A percentile compares a stretch with the other conserved stretches of the same genome.
Conservation (phyloP, 148 eudicot species). For the Linanthus parryae region DNA sequence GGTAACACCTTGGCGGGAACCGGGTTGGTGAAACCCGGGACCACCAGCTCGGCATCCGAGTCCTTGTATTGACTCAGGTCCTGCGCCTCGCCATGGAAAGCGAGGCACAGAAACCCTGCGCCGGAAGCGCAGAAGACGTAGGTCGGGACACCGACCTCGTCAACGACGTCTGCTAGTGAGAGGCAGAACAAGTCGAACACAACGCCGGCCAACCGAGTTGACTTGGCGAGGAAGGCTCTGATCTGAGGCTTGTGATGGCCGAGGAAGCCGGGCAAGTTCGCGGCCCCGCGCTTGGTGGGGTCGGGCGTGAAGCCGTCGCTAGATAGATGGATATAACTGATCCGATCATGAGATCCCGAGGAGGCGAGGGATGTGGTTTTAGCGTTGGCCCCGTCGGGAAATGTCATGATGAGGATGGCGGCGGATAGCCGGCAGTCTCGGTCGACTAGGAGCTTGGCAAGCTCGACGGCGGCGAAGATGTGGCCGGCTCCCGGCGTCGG, state of each 20-base stretch:
- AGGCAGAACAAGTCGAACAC: constrained; percentile 3
- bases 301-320: not conserved
- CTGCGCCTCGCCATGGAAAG: constrained; percentile 10
- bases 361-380: not conserved
- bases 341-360: not conserved
- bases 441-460: not conserved
- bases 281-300: constrained; percentile 5
- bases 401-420: not conserved
- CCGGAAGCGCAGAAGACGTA: constrained; percentile 22
- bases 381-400: not conserved
- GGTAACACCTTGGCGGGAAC: constrained; percentile 15
- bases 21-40: constrained; percentile 11
- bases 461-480: not conserved
- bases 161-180: not conserved
- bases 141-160: constrained; percentile 11
- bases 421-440: not conserved
- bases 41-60: not conserved
- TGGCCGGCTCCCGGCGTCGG: not conserved
- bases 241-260: no score
- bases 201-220: not conserved
- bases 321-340: not conserved
- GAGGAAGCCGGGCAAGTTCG: not conserved
- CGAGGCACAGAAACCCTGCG: constrained; percentile 5
- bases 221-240: no score
- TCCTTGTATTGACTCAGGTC: not conserved